phyloP scores from a whole-genome alignment of 2,329 filamentous ascomycete species.

The Arachnomyces sp. region DNA sequence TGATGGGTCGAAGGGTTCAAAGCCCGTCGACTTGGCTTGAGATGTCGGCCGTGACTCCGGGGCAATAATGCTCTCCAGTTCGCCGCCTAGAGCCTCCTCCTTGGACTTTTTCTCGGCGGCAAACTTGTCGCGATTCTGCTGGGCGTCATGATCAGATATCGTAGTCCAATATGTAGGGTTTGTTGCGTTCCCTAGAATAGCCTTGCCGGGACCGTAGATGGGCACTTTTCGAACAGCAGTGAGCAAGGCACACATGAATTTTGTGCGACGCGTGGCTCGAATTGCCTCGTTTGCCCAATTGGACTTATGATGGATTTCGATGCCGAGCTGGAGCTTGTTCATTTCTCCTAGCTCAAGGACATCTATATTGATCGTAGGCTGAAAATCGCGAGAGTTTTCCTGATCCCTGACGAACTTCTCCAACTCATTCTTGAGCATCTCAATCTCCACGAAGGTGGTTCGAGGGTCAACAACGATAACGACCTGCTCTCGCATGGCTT shows the following conservation, averaged over 20 bases:
- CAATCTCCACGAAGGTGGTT: slow-evolving; percentile 82
- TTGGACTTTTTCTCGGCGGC: no score
- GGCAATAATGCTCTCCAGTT: no score
- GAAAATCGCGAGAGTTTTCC: slow-evolving; percentile 86
- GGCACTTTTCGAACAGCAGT: slow-evolving; percentile 78
- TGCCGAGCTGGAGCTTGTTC: slow-evolving; percentile 74
- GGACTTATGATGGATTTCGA: slow-evolving; percentile 85
- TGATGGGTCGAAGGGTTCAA: no score
- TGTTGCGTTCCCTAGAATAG: slow-evolving; percentile 50
- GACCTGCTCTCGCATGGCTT: slow-evolving; percentile 81
- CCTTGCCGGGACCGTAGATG: slow-evolving; percentile 65
- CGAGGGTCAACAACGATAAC: slow-evolving; percentile 75
- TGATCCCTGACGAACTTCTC: slow-evolving; percentile 71
- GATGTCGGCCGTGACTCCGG: no score
- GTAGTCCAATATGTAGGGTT: slow-evolving; percentile 77
- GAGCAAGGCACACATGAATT: slow-evolving; percentile 93
- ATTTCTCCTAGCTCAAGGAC: slow-evolving; percentile 72
- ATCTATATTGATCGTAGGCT: slow-evolving; percentile 70
- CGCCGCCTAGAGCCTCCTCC: no score
- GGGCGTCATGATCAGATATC: slow-evolving; percentile 61
- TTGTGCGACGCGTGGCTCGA: slow-evolving; percentile 72
- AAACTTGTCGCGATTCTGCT: slow-evolving; percentile 52
- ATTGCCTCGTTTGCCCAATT: slow-evolving; percentile 85
- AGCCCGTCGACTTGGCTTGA: no score
- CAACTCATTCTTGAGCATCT: slow-evolving; percentile 76